A percentile compares a stretch with the other conserved stretches of the same genome.
Evolutionary conservation across 805 yeast species (phyloP).

Genomic region (Ogataea glucozyma): DNA sequence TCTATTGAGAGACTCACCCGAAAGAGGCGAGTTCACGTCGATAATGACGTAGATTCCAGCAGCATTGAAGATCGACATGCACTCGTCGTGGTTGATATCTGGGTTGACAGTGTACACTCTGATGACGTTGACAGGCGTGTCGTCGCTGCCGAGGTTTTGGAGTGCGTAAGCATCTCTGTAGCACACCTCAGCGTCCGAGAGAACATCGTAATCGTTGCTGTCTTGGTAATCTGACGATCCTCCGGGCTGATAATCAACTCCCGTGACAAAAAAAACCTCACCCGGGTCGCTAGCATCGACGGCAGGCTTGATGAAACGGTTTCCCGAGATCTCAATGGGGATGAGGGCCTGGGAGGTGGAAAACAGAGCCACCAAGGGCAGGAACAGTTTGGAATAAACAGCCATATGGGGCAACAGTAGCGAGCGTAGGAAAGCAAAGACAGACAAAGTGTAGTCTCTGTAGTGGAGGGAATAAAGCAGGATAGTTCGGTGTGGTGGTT

Average conservation of each 20-base stretch:
- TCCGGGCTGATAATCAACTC: conserved; percentile 93
- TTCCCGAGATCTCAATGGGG: conserved; percentile 57
- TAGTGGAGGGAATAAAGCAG: no score
- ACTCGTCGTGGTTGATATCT: conserved; percentile 82
- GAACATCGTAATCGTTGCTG: conserved; percentile 53
- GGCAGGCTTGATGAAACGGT: conserved; percentile 59
- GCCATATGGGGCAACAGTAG: not conserved
- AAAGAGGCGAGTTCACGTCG: conserved; percentile 79
- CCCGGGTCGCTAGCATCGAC: conserved; percentile 38
- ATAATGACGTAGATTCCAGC: conserved; percentile 89
- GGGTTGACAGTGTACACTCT: conserved; percentile 84
- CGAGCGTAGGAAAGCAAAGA: conserved; percentile 4
- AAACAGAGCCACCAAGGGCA: conserved; percentile 13
- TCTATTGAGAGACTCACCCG: conserved; percentile 69
- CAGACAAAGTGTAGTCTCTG: no score
- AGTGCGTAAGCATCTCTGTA: conserved; percentile 78
- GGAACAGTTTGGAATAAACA: conserved; percentile 8
- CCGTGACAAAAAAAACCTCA: conserved; percentile 74
- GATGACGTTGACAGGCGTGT: conserved; percentile 61
- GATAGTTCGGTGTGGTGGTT: no score
- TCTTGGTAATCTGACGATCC: conserved; percentile 68
- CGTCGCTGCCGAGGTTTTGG: conserved; percentile 62
- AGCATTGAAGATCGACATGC: conserved; percentile 84
- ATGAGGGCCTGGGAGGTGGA: conserved; percentile 44
- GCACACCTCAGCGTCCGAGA: conserved; percentile 69